Evolutionary conservation across 257 asterid genomes (phyloP).

Genomic region (Capsicum rhomboideum): DNA sequence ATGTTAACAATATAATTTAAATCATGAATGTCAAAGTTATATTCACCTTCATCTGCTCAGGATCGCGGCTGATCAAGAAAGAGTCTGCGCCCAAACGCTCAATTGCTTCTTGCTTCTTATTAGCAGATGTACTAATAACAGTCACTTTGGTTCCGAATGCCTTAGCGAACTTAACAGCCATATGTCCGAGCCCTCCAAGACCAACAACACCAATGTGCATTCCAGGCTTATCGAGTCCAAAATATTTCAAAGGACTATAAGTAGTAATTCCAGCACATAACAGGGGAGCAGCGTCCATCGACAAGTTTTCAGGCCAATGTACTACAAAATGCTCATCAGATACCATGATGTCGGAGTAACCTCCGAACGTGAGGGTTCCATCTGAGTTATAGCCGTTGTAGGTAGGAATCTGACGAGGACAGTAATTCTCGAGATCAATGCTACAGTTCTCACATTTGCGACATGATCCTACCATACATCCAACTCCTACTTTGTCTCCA

Average conservation of each 20-base stretch:
- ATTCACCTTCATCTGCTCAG: conserved; percentile 40
- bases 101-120: conserved; percentile 44
- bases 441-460: conserved; percentile 38
- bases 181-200: conserved; percentile 53
- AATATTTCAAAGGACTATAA: conserved; percentile 45
- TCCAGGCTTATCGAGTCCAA: conserved; percentile 52
- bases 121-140: conserved; percentile 33
- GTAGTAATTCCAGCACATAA: conserved; percentile 58
- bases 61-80: conserved; percentile 39
- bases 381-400: conserved; percentile 18
- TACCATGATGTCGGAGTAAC: conserved; percentile 46
- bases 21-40: not conserved
- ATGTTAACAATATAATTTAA: not conserved
- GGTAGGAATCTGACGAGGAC: conserved; percentile 26
- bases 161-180: conserved; percentile 49
- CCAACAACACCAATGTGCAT: conserved; percentile 38
- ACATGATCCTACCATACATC: conserved; percentile 60
- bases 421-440: conserved; percentile 43
- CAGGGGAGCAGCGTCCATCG: conserved; percentile 43
- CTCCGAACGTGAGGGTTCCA: conserved; percentile 48
- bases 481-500: conserved; percentile 60
- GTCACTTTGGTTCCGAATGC: conserved; percentile 51
- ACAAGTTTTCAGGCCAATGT: conserved; percentile 46
- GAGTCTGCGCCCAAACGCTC: conserved; percentile 35
- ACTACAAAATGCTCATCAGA: conserved; percentile 44